Conservation (phyloP, 176 grass and related monocot species). For the Dendrocalamus sinicus region DNA sequence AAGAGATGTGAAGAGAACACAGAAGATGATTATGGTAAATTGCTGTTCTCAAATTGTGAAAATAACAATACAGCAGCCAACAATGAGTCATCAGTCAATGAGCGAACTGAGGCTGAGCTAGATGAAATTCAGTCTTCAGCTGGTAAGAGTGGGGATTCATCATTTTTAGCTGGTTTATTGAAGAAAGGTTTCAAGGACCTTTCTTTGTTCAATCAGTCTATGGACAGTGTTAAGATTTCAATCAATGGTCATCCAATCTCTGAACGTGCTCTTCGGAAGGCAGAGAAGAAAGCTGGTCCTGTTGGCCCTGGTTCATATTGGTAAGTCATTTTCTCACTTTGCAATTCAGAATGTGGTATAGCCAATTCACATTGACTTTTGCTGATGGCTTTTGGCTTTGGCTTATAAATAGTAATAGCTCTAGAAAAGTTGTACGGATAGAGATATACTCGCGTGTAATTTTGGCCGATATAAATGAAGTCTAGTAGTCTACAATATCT, state of each 20-base stretch:
- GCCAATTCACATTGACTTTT: too few relatives aligned
- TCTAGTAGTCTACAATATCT: too few relatives aligned
- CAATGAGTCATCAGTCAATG: conserved; percentile 37
- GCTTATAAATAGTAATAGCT: too few relatives aligned
- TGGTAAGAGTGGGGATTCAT: conserved; percentile 68
- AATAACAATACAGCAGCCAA: conserved; percentile 18
- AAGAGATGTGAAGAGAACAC: conserved; percentile 41
- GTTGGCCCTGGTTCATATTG: conserved; percentile 89
- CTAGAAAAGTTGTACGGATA: too few relatives aligned
- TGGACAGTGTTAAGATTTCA: conserved; percentile 62
- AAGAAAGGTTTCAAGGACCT: conserved; percentile 79
- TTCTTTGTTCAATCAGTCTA: conserved; percentile 65
- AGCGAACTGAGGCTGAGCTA: conserved; percentile 48
- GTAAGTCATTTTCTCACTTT: conserved; percentile 49
- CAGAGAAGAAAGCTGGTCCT: conserved; percentile 82
- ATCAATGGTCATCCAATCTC: conserved; percentile 90
- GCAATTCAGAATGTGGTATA: background rate
- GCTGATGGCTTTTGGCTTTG: too few relatives aligned
- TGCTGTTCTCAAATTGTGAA: conserved; percentile 37
- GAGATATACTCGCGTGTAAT: too few relatives aligned
- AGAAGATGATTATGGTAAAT: conserved; percentile 35
- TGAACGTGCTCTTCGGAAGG: conserved; percentile 70
- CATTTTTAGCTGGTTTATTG: conserved; percentile 70
- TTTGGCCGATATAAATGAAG: too few relatives aligned
- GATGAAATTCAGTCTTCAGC: conserved; percentile 56